Base-by-base conservation (phyloP, 2,329 filamentous ascomycete genomes). In the Verticillium klebahnii region DNA sequence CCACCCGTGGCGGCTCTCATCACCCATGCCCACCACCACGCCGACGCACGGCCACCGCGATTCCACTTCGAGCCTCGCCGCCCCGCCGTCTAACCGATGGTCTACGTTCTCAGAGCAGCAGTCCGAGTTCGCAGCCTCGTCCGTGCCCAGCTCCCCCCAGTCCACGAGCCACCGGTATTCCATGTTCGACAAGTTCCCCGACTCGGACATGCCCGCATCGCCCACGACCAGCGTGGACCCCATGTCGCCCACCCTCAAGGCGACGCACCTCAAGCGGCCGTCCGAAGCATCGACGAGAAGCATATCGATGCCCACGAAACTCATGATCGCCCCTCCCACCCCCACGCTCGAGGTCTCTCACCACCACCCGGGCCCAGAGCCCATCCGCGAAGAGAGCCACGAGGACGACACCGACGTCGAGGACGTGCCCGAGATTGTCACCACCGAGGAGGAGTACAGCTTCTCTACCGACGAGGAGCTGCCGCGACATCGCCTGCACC, bases 161-260 rank as follows among this genome's bases (percentile, higher is more conserved):
- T 95, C 92, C 1, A 87, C 86, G 34, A 50, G 45, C 45, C 87
- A 87, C 65, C 86, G 89, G 19, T 85, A 85, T 58, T 92, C 91
- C 0, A 80, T 97, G 56, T 97, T 97, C 69, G 94, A 97, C 72
- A 84, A 86, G 36, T 85, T 89, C 56, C 78, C 81, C 19, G 89
- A 91, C 59, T 88, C 85, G 3, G 93, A 91, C 12, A 83, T 88
- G 57, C 91, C 93, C 1, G 89, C 87, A 1, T 97, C 93, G 40
- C 94, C 95, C 0, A 88, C 90, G 17, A 96, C 92, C 1, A 89
- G 88, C 60, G 79, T 89, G 15, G 85, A 82, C 80, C 90, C 92
- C 2, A 78, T 85, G 69, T 90, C 89, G 52, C 85, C 83, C 1
- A 80, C 80, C 2, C 85, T 85, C 78, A 75, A 74, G 39, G 72